A percentile compares a stretch with the other conserved stretches of the same genome.
Conservation (phyloP, 148 eudicot species). For the Heliamphora exappendiculata region DNA sequence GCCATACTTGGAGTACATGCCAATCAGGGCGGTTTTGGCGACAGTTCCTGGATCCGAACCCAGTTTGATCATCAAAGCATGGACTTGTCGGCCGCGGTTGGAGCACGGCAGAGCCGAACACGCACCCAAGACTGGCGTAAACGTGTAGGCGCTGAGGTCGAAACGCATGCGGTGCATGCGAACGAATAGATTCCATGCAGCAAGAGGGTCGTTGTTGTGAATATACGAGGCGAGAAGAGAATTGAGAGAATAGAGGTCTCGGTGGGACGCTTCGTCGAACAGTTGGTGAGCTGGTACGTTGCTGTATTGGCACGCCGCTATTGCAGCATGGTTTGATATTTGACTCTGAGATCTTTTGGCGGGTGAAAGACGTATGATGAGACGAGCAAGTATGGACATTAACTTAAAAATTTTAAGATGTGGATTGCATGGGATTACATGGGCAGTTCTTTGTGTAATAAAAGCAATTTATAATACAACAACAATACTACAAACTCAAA, state of each 20-base stretch:
- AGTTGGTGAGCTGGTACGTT: constrained; percentile 12
- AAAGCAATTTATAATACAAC: too few species aligned
- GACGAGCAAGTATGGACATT: not conserved
- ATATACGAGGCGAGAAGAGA: constrained; percentile 20
- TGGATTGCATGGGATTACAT: not conserved
- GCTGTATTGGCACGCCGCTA: not conserved
- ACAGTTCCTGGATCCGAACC: constrained; percentile 23
- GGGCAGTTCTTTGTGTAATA: too few species aligned
- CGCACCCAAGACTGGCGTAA: constrained; percentile 31
- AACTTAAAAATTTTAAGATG: too few species aligned
- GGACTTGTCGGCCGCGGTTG: constrained; percentile 22
- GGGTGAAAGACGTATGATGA: not conserved
- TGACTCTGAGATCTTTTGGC: not conserved
- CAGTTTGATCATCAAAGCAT: constrained; percentile 26
- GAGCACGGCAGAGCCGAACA: constrained; percentile 24
- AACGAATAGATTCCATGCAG: constrained; percentile 25
- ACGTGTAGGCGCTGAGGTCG: constrained; percentile 28
- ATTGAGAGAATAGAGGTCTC: constrained; percentile 30
- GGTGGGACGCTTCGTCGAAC: constrained; percentile 29
- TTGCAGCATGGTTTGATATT: not conserved
- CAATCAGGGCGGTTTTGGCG: constrained; percentile 28
- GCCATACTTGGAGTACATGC: constrained; percentile 32
- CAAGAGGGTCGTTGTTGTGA: constrained; percentile 17
- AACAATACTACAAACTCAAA: too few species aligned
- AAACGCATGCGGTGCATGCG: constrained; percentile 14